Evolutionary conservation across 306 rosid species (phyloP).

Genomic region (Macrotyloma uniflorum): DNA sequence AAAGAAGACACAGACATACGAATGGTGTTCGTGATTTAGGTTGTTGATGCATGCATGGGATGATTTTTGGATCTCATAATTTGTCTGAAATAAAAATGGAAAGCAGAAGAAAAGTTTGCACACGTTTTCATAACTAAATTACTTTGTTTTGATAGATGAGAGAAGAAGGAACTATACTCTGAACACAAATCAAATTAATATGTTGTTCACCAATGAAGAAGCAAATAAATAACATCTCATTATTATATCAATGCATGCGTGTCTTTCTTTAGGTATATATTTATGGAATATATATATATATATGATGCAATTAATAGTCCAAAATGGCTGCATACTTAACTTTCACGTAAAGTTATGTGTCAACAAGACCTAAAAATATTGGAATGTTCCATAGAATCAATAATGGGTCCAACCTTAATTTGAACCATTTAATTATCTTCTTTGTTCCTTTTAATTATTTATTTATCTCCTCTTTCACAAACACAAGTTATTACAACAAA

Average conservation of each 20-base stretch:
- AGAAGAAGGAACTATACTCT: neutral
- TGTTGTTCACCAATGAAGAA: neutral
- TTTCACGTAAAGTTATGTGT: constrained; percentile 22
- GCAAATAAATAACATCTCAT: constrained; percentile 2
- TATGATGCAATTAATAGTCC: neutral
- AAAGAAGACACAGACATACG: neutral
- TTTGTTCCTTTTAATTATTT: neutral
- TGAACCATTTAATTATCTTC: constrained; percentile 7
- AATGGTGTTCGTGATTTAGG: neutral
- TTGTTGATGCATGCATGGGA: neutral
- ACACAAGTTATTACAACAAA: neutral
- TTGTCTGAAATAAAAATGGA: neutral
- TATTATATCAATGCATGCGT: neutral
- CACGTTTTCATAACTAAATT: neutral
- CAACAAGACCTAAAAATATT: neutral
- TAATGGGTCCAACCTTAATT: neutral
- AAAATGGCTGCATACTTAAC: constrained; percentile 16
- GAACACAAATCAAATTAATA: neutral
- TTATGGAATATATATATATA: neutral
- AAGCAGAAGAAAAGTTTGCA: neutral
- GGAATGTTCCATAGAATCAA: constrained; percentile 29
- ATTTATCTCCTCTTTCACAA: neutral
- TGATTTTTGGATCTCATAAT: constrained; percentile 5
- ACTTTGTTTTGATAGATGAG: neutral
- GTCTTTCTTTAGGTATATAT: neutral